phyloP scores from a whole-genome alignment of 169 alveolate species.

The Plasmodium malariae region DNA sequence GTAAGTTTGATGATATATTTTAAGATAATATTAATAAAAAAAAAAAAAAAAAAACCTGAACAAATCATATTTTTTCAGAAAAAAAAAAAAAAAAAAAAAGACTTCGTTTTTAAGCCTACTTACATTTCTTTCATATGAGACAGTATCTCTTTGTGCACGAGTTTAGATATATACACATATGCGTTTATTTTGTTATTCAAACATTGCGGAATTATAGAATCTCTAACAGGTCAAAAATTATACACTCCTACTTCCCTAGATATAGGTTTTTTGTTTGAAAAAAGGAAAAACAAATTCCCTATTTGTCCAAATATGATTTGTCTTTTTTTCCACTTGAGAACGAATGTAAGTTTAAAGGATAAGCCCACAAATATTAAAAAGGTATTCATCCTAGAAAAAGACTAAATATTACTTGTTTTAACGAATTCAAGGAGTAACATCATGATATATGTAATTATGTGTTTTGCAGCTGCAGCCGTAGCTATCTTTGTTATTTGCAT shows the following conservation, averaged over 20 bases:
- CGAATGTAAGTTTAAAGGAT: conserved; percentile 38
- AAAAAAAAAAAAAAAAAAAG: too few species aligned
- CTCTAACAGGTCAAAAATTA: conserved; percentile 45
- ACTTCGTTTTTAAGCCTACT: too few species aligned
- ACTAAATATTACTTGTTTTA: background rate
- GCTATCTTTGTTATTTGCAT: too few species aligned
- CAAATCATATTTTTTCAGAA: too few species aligned
- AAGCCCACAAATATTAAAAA: conserved; percentile 45
- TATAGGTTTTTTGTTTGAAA: conserved; percentile 19
- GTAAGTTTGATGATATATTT: too few species aligned
- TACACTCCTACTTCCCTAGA: conserved; percentile 31
- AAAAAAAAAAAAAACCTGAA: too few species aligned
- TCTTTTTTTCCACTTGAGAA: conserved; percentile 6
- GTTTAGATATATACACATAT: background rate
- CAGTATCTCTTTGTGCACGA: too few species aligned
- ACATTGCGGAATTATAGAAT: conserved; percentile 13
- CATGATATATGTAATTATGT: too few species aligned
- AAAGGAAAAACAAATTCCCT: background rate
- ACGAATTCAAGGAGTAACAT: too few species aligned
- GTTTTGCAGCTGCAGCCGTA: too few species aligned
- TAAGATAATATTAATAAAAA: too few species aligned
- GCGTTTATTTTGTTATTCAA: background rate
- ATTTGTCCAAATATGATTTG: background rate
- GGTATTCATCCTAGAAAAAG: conserved; percentile 41
- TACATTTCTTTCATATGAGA: too few species aligned